Evolutionary conservation across 208 protist genomes (phyloP).

Genomic region (Acanthamoeba polyphaga): DNA sequence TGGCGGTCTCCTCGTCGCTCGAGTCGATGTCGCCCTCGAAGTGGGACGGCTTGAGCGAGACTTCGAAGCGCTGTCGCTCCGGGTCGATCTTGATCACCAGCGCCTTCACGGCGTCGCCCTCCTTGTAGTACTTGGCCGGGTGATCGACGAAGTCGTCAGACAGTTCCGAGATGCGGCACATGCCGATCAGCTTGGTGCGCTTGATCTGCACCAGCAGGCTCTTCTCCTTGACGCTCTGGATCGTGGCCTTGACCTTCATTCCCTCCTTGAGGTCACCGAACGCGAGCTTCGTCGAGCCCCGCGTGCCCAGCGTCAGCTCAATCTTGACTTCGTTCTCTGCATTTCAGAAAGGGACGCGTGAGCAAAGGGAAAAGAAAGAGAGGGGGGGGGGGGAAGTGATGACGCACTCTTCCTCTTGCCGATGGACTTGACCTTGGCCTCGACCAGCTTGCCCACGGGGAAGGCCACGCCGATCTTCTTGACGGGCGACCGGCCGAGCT

Average conservation of each 20-base stretch:
- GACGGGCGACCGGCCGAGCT: conserved; percentile 14
- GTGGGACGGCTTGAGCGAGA: conserved; percentile 75
- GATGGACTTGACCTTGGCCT: conserved; percentile 28
- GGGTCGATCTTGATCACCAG: conserved; percentile 73
- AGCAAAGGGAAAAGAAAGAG: background rate
- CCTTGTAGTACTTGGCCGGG: background rate
- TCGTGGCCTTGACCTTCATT: conserved; percentile 64
- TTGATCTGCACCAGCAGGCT: conserved; percentile 75
- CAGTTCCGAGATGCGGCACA: conserved; percentile 74
- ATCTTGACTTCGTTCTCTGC: conserved; percentile 20
- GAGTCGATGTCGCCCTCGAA: conserved; percentile 59
- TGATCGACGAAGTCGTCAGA: conserved; percentile 68
- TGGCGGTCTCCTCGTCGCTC: background rate
- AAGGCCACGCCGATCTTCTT: background rate
- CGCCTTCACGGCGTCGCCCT: conserved; percentile 78
- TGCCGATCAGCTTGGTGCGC: conserved; percentile 45
- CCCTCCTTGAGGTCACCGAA: conserved; percentile 77
- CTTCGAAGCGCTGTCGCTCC: conserved; percentile 55
- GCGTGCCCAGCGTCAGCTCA: background rate
- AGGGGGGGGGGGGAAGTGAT: background rate
- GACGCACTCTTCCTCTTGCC: background rate
- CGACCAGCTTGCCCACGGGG: conserved; percentile 53
- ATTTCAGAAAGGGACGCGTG: background rate
- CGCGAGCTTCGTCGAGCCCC: background rate
- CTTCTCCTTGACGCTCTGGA: conserved; percentile 53